Conservation (phyloP, 2,329 filamentous ascomycete genomes). For the Fusarium sp. region DNA sequence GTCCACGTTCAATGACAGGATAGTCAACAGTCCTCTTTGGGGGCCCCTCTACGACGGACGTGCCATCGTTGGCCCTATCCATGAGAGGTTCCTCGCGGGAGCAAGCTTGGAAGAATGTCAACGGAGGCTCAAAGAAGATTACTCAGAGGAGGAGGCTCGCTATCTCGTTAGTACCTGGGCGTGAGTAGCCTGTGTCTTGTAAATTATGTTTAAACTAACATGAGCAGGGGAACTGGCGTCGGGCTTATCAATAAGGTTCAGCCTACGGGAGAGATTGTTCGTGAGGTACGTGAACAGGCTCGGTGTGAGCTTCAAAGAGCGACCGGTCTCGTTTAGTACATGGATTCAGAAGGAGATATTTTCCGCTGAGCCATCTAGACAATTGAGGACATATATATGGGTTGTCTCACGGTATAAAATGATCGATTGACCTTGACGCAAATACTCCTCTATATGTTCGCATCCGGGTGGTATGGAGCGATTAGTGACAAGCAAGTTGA, state of each 20-base stretch:
- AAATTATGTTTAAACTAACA: slow-evolving; percentile 1
- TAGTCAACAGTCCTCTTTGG: slow-evolving; percentile 51
- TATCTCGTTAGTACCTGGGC: slow-evolving; percentile 50
- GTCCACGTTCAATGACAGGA: slow-evolving; percentile 53
- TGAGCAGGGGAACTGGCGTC: slow-evolving; percentile 52
- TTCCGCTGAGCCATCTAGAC: neutral
- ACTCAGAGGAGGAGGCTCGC: slow-evolving; percentile 44
- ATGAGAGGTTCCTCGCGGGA: slow-evolving; percentile 51
- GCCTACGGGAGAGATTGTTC: slow-evolving; percentile 54
- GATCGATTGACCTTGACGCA: slow-evolving; percentile 15
- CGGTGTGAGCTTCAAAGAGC: slow-evolving; percentile 46
- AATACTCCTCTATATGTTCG: slow-evolving; percentile 33
- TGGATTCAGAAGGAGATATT: neutral
- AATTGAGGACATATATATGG: slow-evolving; percentile 35
- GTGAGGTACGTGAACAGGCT: slow-evolving; percentile 50
- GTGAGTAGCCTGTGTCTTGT: slow-evolving; percentile 36
- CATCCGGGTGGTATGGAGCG: slow-evolving; percentile 12
- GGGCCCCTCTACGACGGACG: slow-evolving; percentile 54
- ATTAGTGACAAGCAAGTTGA: slow-evolving; percentile 23
- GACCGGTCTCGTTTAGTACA: slow-evolving; percentile 20
- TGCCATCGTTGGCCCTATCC: slow-evolving; percentile 51
- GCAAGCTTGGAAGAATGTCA: slow-evolving; percentile 54
- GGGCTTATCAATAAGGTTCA: slow-evolving; percentile 54
- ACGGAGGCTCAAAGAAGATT: slow-evolving; percentile 49
- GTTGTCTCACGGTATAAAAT: neutral